phyloP scores from a whole-genome alignment of 192 early-diverging fungal species.

The Coemansia reversa region DNA sequence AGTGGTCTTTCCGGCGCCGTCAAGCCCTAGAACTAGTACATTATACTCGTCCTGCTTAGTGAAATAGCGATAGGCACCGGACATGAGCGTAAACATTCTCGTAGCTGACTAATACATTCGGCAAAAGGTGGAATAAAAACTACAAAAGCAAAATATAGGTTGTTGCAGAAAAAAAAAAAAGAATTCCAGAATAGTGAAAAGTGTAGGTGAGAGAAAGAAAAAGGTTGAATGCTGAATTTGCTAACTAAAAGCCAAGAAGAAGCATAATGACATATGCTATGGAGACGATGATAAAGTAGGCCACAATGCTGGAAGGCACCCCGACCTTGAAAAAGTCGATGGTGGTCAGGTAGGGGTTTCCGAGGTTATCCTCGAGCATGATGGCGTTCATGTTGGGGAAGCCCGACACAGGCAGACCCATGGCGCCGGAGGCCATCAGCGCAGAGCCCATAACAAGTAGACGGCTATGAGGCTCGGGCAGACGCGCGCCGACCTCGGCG shows the following conservation, averaged over 20 bases:
- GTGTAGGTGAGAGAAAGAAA: not conserved
- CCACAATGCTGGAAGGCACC: conserved; percentile 70
- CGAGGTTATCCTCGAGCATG: conserved; percentile 83
- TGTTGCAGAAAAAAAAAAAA: not conserved
- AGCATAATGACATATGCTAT: conserved; percentile 77
- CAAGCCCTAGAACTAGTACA: conserved; percentile 93
- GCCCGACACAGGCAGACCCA: conserved; percentile 89
- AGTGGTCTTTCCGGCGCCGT: conserved; percentile 99
- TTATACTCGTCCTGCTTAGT: conserved; percentile 91
- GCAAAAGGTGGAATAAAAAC: not conserved
- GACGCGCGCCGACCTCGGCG: conserved; percentile 73
- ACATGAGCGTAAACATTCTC: conserved; percentile 88
- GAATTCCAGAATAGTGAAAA: not conserved
- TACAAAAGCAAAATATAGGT: too few species aligned
- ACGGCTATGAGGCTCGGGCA: conserved; percentile 76
- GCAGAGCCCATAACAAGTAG: conserved; percentile 82
- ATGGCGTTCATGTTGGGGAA: conserved; percentile 99
- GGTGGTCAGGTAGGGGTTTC: conserved; percentile 77
- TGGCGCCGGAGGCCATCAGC: conserved; percentile 84
- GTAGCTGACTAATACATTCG: not conserved
- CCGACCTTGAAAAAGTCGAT: conserved; percentile 84
- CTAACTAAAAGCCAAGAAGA: conserved; percentile 56
- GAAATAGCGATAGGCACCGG: conserved; percentile 85
- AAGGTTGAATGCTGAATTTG: not conserved
- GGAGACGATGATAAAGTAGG: conserved; percentile 68